phyloP scores from a whole-genome alignment of 805 yeast genomes.

The Ogataea wickerhamii region DNA sequence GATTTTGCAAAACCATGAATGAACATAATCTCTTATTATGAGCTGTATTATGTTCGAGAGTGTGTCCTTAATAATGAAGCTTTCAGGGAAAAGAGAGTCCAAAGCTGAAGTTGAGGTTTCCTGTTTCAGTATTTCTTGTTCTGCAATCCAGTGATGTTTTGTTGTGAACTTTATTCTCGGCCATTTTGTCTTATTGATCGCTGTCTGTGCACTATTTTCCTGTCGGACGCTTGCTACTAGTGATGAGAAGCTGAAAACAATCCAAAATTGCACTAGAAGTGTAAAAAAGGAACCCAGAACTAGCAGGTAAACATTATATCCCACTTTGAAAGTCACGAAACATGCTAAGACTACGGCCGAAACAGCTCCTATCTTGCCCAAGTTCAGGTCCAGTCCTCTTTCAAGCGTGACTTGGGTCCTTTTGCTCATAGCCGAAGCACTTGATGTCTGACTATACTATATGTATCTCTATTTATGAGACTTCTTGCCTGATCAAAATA shows the following conservation, averaged over 20 bases:
- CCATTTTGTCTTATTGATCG: constrained; percentile 5
- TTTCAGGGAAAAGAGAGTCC: constrained; percentile 37
- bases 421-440: no score
- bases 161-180: constrained; percentile 25
- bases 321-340: neutral
- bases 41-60: constrained; percentile 47
- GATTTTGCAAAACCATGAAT: constrained; percentile 52
- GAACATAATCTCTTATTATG: constrained; percentile 50
- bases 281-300: constrained; percentile 20
- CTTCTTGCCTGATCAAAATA: no score
- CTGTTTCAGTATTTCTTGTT: constrained; percentile 14
- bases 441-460: no score
- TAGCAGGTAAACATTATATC: constrained; percentile 2
- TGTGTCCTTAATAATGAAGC: constrained; percentile 50
- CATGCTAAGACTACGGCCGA: no score
- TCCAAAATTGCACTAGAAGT: constrained; percentile 6
- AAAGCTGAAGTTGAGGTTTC: constrained; percentile 11
- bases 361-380: no score
- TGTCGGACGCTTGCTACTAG: neutral
- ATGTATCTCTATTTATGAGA: no score
- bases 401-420: no score
- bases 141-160: constrained; percentile 30
- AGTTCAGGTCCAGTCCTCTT: no score
- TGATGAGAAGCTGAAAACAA: constrained; percentile 1
- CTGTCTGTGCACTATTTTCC: constrained; percentile 1